A percentile compares a stretch with the other conserved stretches of the same genome.
Evolutionary conservation across 495 filamentous ascomycete species (phyloP).

Genomic region (Sabuloglossum arenarium): DNA sequence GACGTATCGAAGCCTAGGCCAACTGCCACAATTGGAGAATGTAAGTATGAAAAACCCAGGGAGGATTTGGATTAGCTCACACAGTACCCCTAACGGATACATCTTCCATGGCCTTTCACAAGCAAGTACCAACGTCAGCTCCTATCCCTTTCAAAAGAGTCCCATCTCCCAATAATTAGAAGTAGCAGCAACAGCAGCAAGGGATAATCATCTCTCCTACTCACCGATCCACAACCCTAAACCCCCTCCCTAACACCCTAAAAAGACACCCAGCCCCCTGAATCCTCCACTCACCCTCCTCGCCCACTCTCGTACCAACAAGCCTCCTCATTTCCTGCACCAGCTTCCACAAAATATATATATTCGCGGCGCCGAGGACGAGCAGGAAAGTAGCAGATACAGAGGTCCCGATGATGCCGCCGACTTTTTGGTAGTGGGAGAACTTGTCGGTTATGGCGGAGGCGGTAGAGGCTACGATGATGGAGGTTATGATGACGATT

Average conservation of each 20-base stretch:
- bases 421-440: conserved; percentile 58
- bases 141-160: background rate
- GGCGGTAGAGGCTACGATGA: conserved; percentile 77
- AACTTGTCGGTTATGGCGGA: conserved; percentile 63
- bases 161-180: too few species aligned
- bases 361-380: conserved; percentile 62
- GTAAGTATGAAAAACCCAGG: background rate
- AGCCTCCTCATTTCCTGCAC: conserved; percentile 42
- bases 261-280: conserved; percentile 61
- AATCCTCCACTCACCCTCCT: conserved; percentile 39
- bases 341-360: conserved; percentile 63
- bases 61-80: background rate
- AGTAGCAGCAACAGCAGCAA: too few species aligned
- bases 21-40: conserved; percentile 22
- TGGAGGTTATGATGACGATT: conserved; percentile 75
- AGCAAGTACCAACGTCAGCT: background rate
- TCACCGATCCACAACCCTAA: conserved; percentile 59
- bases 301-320: conserved; percentile 23
- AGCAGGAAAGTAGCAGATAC: conserved; percentile 70
- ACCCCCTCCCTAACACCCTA: conserved; percentile 48
- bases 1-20: conserved; percentile 93
- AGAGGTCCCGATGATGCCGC: conserved; percentile 68
- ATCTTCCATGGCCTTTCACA: conserved; percentile 84
- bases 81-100: conserved; percentile 76
- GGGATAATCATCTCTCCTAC: too few species aligned